phyloP scores from a whole-genome alignment of 352 stramenopile species.

The Phytophthora fragariae region DNA sequence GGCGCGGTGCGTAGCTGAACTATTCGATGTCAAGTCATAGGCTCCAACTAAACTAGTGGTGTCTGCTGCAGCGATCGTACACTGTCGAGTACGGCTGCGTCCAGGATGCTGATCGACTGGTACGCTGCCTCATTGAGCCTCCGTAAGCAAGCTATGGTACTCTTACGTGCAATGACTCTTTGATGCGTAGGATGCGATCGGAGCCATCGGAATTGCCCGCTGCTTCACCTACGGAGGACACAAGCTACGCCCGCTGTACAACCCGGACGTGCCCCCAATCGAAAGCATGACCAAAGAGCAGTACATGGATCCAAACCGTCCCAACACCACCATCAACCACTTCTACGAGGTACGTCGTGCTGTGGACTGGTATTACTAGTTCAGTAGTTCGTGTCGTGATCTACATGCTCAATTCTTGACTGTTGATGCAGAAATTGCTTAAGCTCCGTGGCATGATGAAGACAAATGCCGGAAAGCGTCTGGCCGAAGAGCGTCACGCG shows the following conservation, averaged over 20 bases:
- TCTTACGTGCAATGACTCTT: neutral
- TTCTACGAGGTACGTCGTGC: slow-evolving; percentile 79
- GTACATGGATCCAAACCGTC: slow-evolving; percentile 82
- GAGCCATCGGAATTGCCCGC: slow-evolving; percentile 90
- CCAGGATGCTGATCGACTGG: slow-evolving; percentile 90
- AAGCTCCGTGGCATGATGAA: slow-evolving; percentile 91
- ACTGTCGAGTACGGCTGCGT: slow-evolving; percentile 87
- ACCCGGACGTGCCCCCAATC: slow-evolving; percentile 60
- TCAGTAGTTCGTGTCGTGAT: neutral
- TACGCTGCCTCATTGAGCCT: slow-evolving; percentile 22
- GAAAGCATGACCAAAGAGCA: slow-evolving; percentile 75
- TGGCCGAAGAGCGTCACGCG: slow-evolving; percentile 83
- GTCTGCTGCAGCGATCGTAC: slow-evolving; percentile 34
- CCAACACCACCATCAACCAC: slow-evolving; percentile 86
- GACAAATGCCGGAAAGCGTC: slow-evolving; percentile 69
- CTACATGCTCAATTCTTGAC: neutral
- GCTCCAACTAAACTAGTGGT: neutral
- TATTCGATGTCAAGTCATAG: no score
- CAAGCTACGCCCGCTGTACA: slow-evolving; percentile 86
- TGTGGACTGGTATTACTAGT: no score
- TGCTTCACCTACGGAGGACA: slow-evolving; percentile 92
- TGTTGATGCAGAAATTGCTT: slow-evolving; percentile 77
- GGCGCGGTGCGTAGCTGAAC: slow-evolving; percentile 17
- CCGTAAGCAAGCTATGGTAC: neutral
- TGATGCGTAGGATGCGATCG: slow-evolving; percentile 81